These are phyloP conservation scores for Sporothrix euskadiensis DNA, from an alignment of 2,329 filamentous ascomycete species.

Conservation along the genomic window DNA sequence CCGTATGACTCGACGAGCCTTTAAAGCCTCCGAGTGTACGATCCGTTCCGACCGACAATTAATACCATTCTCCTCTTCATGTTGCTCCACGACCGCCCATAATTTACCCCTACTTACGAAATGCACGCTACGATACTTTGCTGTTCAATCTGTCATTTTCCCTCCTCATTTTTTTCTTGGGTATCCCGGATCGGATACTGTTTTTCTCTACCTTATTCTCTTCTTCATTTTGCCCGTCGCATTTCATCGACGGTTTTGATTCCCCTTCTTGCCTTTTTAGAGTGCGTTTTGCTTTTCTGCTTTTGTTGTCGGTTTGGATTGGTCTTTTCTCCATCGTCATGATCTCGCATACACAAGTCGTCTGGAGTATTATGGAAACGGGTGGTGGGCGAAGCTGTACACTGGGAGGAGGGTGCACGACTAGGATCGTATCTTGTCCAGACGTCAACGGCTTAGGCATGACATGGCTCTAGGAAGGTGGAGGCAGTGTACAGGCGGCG, in stretches of 20 bases:
- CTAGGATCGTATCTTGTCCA: background rate
- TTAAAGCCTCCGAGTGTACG: background rate
- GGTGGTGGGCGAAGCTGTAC: background rate
- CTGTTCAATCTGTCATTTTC: background rate
- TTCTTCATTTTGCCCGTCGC: background rate
- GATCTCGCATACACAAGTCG: background rate
- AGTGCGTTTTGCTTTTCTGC: conserved; percentile 6
- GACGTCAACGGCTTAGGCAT: background rate
- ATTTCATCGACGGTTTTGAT: conserved; percentile 11
- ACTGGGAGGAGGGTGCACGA: background rate
- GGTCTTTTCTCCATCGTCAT: background rate
- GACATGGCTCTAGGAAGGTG: background rate
- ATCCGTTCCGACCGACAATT: background rate
- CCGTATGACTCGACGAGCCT: background rate
- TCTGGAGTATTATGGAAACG: background rate
- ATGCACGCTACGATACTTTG: too few species aligned
- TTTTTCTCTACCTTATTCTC: background rate
- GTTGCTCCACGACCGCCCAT: background rate
- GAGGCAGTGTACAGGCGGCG: background rate
- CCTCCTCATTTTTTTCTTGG: background rate
- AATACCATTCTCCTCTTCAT: background rate
- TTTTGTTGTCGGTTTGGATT: background rate
- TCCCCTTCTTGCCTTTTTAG: conserved; percentile 27
- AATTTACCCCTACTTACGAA: background rate
- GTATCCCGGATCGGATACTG: background rate